A percentile compares a stretch with the other conserved stretches of the same genome.
Conservation (phyloP, 108 stramenopile genomes). For the Discostella pseudostelligera region DNA sequence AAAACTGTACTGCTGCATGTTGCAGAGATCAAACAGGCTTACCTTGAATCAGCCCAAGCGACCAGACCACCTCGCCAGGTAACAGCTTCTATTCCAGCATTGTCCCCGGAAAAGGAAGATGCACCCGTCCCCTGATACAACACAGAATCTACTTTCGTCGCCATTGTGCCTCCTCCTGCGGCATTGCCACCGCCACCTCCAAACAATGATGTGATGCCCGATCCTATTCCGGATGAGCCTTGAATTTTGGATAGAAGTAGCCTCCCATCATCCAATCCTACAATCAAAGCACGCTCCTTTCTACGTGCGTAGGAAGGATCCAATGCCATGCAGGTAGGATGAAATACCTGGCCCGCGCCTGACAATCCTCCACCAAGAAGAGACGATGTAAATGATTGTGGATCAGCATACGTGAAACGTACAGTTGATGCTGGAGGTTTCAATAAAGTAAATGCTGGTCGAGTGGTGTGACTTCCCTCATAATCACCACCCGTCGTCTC, state of each 20-base stretch:
- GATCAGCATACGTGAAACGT: slow-evolving; percentile 27
- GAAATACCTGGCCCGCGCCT: not conserved
- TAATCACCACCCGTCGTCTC: not conserved
- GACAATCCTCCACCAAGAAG: slow-evolving; percentile 14
- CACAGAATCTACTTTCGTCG: slow-evolving; percentile 37
- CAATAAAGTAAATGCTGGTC: slow-evolving; percentile 29
- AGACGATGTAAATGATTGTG: slow-evolving; percentile 9
- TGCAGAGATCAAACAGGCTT: not conserved
- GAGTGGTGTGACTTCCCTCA: slow-evolving; percentile 10
- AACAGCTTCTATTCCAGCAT: slow-evolving; percentile 61
- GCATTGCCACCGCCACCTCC: slow-evolving; percentile 28
- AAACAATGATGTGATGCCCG: slow-evolving; percentile 29
- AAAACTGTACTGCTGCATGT: not conserved
- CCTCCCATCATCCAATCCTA: slow-evolving; percentile 73
- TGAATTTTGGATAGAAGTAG: slow-evolving; percentile 65
- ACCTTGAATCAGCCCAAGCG: slow-evolving; percentile 78
- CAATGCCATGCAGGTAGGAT: slow-evolving; percentile 55
- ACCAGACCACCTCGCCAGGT: slow-evolving; percentile 75
- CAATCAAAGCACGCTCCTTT: slow-evolving; percentile 57
- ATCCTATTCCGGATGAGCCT: slow-evolving; percentile 18
- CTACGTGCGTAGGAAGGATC: slow-evolving; percentile 65
- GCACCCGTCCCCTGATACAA: slow-evolving; percentile 41
- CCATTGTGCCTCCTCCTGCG: slow-evolving; percentile 16
- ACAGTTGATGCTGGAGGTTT: slow-evolving; percentile 36
- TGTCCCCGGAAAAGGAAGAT: slow-evolving; percentile 15